Base-by-base conservation (phyloP, 1,284 basidiomycete species). In the Clitocybe nebularis region DNA sequence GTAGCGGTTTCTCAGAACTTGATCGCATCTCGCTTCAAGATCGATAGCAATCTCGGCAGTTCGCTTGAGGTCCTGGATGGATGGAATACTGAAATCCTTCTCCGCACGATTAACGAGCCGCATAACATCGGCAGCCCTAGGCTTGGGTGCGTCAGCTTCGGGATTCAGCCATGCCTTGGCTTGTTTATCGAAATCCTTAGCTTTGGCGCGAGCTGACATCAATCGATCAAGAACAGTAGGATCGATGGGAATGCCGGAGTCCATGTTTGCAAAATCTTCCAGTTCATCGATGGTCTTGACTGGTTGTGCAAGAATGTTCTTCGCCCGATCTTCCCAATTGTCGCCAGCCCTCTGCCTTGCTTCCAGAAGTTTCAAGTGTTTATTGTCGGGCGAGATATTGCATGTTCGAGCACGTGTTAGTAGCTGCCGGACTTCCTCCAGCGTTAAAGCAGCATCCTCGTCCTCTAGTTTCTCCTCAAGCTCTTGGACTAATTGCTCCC, bases 121-220 rank as follows among this genome's bases (percentile, higher is more conserved):
- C 54, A 80, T 67, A 19, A 82, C 84, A 36, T 89, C 86, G 43
- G 73, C 67, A 17, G 84, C 71, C 45, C 76, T 75, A 7, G 85
- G 83, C 51, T 76, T 79, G 11, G 67, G 57, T 1, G 70, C 68
- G 38, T 68, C 69, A 9, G 65, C 53, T 32, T 81, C 78, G 5
- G 75, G 75, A 11, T 67, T 61, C 19, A 87, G 59, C 84, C 85
- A 89, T 2, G 71, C 66, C 52, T 75, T 77, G 9, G 86, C 86
- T 53, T 84, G 81, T 63, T 79, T 81, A 60, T 90, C 85, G 55
- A 79, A 81, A 49, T 89, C 86, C 51, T 75, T 75, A 13, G 83
- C 86, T 58, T 81, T 84, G 25, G 66, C 68, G 32, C 77, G 73
- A 34, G 77, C 68, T n/a, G 71, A 68, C 55, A 74, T 65, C 24